Conservation (phyloP, 2,329 filamentous ascomycete genomes). For the Cercospora nicotianae region DNA sequence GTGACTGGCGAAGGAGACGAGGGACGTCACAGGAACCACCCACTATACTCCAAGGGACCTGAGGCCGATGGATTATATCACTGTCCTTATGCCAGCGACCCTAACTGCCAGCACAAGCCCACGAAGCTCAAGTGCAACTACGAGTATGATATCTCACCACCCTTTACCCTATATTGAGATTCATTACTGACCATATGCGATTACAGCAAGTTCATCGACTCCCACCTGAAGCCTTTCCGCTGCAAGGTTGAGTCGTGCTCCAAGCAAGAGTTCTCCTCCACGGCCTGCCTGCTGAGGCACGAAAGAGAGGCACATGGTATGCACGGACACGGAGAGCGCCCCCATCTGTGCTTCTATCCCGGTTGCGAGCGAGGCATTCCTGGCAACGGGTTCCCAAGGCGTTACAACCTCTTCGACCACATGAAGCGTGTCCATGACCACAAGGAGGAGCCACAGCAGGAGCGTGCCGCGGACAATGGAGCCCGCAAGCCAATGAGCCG, state of each 20-base stretch:
- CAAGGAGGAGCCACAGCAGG: conserved; percentile 35
- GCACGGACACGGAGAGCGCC: conserved; percentile 91
- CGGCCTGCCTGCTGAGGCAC: conserved; percentile 88
- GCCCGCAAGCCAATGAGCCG: conserved; percentile 29
- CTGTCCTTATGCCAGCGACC: conserved; percentile 74
- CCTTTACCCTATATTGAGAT: conserved; percentile 9
- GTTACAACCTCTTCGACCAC: conserved; percentile 95
- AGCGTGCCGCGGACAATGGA: conserved; percentile 11
- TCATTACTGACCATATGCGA: conserved; percentile 28
- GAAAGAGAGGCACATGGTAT: conserved; percentile 94
- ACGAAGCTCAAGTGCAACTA: conserved; percentile 99
- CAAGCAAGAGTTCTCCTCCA: conserved; percentile 88
- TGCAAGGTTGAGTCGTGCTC: conserved; percentile 85
- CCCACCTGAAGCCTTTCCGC: conserved; percentile 91
- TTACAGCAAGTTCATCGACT: conserved; percentile 90
- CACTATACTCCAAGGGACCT: conserved; percentile 67
- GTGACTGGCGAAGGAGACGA: conserved; percentile 34
- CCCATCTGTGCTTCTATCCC: conserved; percentile 82
- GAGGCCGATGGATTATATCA: conserved; percentile 80
- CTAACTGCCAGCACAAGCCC: conserved; percentile 80
- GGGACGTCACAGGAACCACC: conserved; percentile 53
- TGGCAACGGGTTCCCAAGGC: conserved; percentile 87
- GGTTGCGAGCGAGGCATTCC: conserved; percentile 80
- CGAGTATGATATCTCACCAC: conserved; percentile 65
- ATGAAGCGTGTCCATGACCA: conserved; percentile 89